phyloP scores from a whole-genome alignment of 805 yeast genomes.

The Debaryomyces prosopidis region DNA sequence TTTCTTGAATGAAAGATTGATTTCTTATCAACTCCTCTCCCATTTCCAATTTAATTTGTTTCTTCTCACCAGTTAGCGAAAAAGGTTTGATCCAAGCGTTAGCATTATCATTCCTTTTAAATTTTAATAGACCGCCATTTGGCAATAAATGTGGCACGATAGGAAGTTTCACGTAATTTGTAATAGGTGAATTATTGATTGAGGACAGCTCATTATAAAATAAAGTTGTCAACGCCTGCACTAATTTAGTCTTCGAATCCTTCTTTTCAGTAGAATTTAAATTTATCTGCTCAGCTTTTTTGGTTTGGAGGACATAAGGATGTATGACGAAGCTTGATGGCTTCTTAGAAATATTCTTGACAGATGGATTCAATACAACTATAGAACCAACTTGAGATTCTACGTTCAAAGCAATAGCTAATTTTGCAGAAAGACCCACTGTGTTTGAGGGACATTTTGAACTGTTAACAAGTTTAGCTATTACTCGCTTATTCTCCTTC shows the following conservation, averaged over 20 bases:
- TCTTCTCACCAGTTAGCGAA: conserved; percentile 25
- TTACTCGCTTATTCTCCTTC: conserved; percentile 42
- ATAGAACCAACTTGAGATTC: conserved; percentile 52
- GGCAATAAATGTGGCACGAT: conserved; percentile 47
- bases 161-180: conserved; percentile 57
- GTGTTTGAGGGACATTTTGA: conserved; percentile 27
- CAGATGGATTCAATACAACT: conserved; percentile 51
- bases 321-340: conserved; percentile 49
- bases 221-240: conserved; percentile 17
- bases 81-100: conserved; percentile 43
- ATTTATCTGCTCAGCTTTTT: conserved; percentile 26
- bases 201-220: conserved; percentile 18
- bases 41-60: conserved; percentile 42
- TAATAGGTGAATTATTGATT: conserved; percentile 37
- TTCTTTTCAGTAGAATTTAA: conserved; percentile 31
- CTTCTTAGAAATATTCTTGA: conserved; percentile 30
- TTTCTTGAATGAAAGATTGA: conserved; percentile 36
- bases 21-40: conserved; percentile 51
- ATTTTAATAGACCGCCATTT: conserved; percentile 58
- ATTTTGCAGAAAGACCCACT: conserved; percentile 53
- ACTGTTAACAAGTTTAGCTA: conserved; percentile 51
- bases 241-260: conserved; percentile 18
- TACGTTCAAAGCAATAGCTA: conserved; percentile 58
- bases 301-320: conserved; percentile 52
- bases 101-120: conserved; percentile 46